phyloP scores from a whole-genome alignment of 495 filamentous ascomycete genomes.

The Penicillium maclennaniae region DNA sequence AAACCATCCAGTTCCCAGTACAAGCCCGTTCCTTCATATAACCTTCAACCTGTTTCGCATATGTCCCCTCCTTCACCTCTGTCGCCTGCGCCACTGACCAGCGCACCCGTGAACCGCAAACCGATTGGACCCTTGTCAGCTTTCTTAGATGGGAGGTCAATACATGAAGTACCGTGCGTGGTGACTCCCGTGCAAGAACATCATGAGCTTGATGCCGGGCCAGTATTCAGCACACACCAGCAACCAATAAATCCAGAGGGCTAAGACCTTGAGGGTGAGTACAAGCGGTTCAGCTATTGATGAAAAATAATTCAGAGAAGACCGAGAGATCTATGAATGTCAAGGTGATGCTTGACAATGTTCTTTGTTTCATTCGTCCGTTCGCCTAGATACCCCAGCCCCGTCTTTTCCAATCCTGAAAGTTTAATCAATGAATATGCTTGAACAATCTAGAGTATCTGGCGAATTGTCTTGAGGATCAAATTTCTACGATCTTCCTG shows the following conservation, averaged over 20 bases:
- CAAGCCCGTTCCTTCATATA: neutral
- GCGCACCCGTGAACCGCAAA: conserved; percentile 9
- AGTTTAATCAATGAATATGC: no score
- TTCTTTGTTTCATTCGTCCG: neutral
- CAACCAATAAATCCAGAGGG: conserved; percentile 15
- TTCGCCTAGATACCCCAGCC: neutral
- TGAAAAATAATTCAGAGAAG: no score
- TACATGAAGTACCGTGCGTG: conserved; percentile 13
- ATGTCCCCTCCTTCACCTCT: neutral
- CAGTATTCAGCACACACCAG: conserved; percentile 17
- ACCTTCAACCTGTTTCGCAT: neutral
- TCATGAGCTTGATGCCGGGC: conserved; percentile 22
- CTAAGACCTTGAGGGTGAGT: neutral
- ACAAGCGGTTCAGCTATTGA: no score
- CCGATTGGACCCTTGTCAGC: conserved; percentile 12
- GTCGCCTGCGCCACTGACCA: neutral
- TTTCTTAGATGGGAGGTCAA: conserved; percentile 16
- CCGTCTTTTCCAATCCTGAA: neutral
- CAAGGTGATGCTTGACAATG: neutral
- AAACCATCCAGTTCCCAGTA: neutral
- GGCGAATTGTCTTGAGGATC: no score
- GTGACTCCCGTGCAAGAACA: conserved; percentile 13
- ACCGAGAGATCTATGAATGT: neutral
- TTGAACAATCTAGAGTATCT: no score
- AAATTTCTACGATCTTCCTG: neutral